Conservation (phyloP, 805 yeast species). For the Middelhovenomyces tepae region DNA sequence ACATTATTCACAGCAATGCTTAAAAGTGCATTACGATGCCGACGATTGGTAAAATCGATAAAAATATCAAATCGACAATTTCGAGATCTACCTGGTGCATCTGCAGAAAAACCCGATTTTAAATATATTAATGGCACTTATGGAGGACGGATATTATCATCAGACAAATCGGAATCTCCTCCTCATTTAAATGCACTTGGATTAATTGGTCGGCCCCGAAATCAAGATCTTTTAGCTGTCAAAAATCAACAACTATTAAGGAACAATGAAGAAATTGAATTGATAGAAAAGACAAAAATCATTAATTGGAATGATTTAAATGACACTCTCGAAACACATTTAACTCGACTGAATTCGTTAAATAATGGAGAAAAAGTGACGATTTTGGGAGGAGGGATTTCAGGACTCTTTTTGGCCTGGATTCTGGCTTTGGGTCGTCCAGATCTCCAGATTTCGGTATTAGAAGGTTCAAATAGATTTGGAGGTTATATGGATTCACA, state of each 20-base stretch:
- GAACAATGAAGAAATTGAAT: neutral
- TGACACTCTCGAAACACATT: constrained; percentile 21
- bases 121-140: constrained; percentile 1
- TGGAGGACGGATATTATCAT: constrained; percentile 1
- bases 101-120: constrained; percentile 2
- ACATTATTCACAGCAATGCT: too few species aligned
- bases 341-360: constrained; percentile 22
- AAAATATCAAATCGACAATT: too few species aligned
- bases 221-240: constrained; percentile 1
- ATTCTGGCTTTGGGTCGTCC: constrained; percentile 60
- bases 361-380: constrained; percentile 40
- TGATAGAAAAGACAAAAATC: constrained; percentile 1
- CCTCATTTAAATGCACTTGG: constrained; percentile 1
- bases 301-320: constrained; percentile 21
- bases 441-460: constrained; percentile 54
- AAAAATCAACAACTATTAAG: neutral
- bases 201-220: constrained; percentile 1
- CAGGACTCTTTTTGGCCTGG: constrained; percentile 55
- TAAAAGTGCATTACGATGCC: too few species aligned
- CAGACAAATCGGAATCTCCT: neutral
- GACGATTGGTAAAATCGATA: too few species aligned
- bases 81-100: too few species aligned
- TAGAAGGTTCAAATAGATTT: constrained; percentile 43
- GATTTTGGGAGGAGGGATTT: constrained; percentile 80
- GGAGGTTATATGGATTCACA: constrained; percentile 73